A percentile compares a stretch with the other conserved stretches of the same genome.
Conservation (phyloP, 345 rosid genomes). For the Cardamine resedifolia region DNA sequence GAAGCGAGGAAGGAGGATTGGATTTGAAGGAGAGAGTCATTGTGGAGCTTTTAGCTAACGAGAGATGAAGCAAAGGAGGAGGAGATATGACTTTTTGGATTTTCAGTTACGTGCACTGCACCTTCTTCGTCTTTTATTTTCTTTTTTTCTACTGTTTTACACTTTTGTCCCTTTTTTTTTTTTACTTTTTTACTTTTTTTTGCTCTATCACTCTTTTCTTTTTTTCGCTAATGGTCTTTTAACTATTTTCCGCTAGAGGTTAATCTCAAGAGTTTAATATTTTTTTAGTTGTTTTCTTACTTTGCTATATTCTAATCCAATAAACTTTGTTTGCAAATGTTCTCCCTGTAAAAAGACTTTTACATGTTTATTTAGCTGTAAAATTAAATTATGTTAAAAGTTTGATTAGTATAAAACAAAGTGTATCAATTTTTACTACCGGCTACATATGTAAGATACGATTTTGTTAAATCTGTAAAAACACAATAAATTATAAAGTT, state of each 20-base stretch:
- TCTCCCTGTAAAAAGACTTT: not conserved
- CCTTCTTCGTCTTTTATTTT: constrained; percentile 16
- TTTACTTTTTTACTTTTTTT: not conserved
- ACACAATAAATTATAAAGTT: not conserved
- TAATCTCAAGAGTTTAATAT: too few species aligned
- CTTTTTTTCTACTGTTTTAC: not conserved
- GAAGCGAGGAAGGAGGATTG: constrained; percentile 21
- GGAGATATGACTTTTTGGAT: constrained; percentile 12
- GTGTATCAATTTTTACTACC: not conserved
- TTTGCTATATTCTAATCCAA: not conserved
- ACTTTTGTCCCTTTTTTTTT: not conserved
- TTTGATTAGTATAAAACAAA: not conserved
- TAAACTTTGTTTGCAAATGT: not conserved
- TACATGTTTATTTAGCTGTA: not conserved
- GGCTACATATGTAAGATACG: not conserved
- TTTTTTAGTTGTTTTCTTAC: not conserved
- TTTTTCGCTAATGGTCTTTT: too few species aligned
- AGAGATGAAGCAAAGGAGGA: not conserved
- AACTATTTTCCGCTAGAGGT: not conserved
- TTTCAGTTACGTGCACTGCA: constrained; percentile 30
- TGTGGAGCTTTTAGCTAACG: not conserved
- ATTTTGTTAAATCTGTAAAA: not conserved
- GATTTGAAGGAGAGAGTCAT: constrained; percentile 29
- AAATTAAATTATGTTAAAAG: not conserved
- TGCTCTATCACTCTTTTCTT: not conserved